Base-by-base conservation (phyloP, 257 asterid species). In the Solanum gracilifrons region DNA sequence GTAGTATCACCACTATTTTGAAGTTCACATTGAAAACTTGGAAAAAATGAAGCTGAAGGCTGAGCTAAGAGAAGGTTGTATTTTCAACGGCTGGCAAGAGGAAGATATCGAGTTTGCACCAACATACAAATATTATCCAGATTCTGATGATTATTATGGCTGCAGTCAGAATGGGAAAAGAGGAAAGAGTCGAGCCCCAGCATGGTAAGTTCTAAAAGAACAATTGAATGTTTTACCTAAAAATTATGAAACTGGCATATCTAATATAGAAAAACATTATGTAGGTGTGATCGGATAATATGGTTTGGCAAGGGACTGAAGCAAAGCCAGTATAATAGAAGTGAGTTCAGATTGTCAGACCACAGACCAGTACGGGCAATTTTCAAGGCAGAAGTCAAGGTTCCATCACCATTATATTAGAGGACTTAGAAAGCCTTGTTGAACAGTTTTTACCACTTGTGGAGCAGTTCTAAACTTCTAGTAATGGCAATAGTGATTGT, bases 241-340 rank as follows among this genome's bases (percentile, higher is more conserved):
- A 66, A 85, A 55, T 35, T 66, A 85, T 66, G 43, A 29, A 85
- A 62, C 62, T 9, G 36, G 31, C 27, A 43, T 64, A 86, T 66
- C 43, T 88, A 86, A 90, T 48, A 13, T 60, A 32, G 75, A 51
- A 69, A 48, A 84, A 84, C 48, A 36, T 92, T 71, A 58, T 89
- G 90, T 62, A 94, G 97, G 95, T 94, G 97, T 84, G 97, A 94
- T 37, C 88, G 95, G 33, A 94, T 94, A 72, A 94, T 94, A 86
- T 93, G 92, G 94, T 92, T 88, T 86, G 95, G 95, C 58, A 87
- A 90, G 60, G 95, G 95, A 87, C 79, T 94, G 90, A 89, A 90
- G 90, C 95, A 93, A 88, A 92, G 88, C 36, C 88, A 87, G 87
- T 94, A 94, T 87, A 85, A 82, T 85, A 93, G 97, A 90, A 89